Percentiles rank a stretch among this genome's conserved stretches.
These are phyloP conservation scores for Tolypocladium ovalisporum DNA, from an alignment of 2,329 filamentous ascomycete species.

Conservation along the genomic window DNA sequence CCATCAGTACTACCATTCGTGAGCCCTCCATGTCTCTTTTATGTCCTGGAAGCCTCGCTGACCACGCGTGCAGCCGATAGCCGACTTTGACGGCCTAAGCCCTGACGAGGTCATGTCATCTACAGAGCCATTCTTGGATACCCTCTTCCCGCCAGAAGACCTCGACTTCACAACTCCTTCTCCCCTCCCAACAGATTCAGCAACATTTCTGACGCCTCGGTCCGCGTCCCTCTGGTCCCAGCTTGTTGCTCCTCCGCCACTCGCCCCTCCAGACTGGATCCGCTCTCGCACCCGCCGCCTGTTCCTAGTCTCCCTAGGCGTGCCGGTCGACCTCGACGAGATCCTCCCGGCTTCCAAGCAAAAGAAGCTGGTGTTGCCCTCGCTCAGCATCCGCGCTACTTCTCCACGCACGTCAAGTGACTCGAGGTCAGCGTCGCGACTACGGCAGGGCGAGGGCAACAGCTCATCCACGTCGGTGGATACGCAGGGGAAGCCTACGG, in stretches of 20 bases:
- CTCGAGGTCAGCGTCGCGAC: constrained; percentile 34
- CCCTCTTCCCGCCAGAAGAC: constrained; percentile 51
- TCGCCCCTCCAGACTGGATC: constrained; percentile 96
- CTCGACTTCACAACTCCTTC: constrained; percentile 39
- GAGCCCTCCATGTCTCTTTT: constrained; percentile 9
- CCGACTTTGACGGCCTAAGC: constrained; percentile 54
- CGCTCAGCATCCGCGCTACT: constrained; percentile 58
- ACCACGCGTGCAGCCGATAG: constrained; percentile 43
- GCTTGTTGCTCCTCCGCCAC: constrained; percentile 83
- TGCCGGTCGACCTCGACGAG: constrained; percentile 93
- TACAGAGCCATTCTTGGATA: constrained; percentile 55
- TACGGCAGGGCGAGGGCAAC: constrained; percentile 38
- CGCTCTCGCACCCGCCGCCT: constrained; percentile 88
- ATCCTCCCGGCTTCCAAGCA: constrained; percentile 95
- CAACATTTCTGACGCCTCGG: constrained; percentile 73
- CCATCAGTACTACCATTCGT: constrained; percentile 34
- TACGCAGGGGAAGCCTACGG: constrained; percentile 42
- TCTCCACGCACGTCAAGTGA: constrained; percentile 47
- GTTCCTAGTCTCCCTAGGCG: constrained; percentile 90
- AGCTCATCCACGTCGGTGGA: constrained; percentile 49
- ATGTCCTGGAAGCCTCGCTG: constrained; percentile 3
- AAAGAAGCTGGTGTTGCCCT: constrained; percentile 91
- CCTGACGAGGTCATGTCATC: constrained; percentile 49
- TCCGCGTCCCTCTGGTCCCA: constrained; percentile 93
- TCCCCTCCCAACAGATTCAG: constrained; percentile 40